Evolutionary conservation across 1,284 basidiomycete species (phyloP).

Genomic region (Fistulina hepatica): DNA sequence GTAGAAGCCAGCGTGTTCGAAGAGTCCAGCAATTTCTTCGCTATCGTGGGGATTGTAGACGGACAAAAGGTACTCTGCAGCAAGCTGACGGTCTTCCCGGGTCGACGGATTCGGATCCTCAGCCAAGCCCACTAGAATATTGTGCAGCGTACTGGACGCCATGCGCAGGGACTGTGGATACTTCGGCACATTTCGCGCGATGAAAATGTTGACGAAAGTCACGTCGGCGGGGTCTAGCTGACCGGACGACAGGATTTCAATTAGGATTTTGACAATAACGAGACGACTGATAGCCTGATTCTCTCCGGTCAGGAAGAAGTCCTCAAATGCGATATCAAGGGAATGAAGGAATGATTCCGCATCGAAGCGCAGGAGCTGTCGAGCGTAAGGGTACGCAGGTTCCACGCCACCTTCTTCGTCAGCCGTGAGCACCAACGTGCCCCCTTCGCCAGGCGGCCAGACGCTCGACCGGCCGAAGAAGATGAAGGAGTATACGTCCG

Average conservation of each 20-base stretch:
- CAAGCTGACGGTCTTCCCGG: slow-evolving; percentile 88
- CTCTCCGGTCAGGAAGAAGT: slow-evolving; percentile 80
- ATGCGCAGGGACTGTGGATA: slow-evolving; percentile 86
- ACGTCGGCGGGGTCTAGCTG: slow-evolving; percentile 50
- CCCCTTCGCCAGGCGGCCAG: slow-evolving; percentile 68
- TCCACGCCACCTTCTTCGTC: slow-evolving; percentile 62
- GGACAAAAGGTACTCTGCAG: slow-evolving; percentile 91
- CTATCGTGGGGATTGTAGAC: slow-evolving; percentile 77
- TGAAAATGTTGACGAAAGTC: slow-evolving; percentile 89
- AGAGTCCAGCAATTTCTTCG: slow-evolving; percentile 56
- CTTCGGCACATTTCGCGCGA: slow-evolving; percentile 94
- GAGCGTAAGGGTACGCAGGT: slow-evolving; percentile 83
- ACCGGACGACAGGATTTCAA: slow-evolving; percentile 62
- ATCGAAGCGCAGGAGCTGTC: slow-evolving; percentile 80
- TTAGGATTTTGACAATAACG: slow-evolving; percentile 74
- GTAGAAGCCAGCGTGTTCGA: slow-evolving; percentile 82
- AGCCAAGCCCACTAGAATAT: slow-evolving; percentile 71
- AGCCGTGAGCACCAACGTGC: slow-evolving; percentile 62
- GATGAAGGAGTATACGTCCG: slow-evolving; percentile 68
- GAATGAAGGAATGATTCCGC: slow-evolving; percentile 92
- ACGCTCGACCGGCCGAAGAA: slow-evolving; percentile 74
- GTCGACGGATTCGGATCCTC: slow-evolving; percentile 64
- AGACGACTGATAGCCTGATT: slow-evolving; percentile 62
- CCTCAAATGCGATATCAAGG: slow-evolving; percentile 92
- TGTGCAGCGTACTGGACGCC: slow-evolving; percentile 56